phyloP scores from a whole-genome alignment of 2,329 filamentous ascomycete species.

The Pseudogymnoascus sp. region DNA sequence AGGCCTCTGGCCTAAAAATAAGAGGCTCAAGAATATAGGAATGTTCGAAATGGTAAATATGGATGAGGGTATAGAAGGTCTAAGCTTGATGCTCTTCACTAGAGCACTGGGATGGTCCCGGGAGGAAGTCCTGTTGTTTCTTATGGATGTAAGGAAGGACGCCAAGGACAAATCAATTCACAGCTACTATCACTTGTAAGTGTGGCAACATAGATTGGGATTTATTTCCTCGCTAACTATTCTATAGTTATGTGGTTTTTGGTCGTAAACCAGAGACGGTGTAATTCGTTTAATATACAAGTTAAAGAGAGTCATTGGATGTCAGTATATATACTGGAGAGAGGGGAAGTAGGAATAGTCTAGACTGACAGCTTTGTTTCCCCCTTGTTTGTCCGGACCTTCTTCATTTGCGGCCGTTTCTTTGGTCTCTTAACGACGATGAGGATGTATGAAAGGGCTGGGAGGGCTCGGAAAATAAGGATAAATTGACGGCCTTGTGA shows the following conservation, averaged over 20 bases:
- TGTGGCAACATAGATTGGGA: neutral
- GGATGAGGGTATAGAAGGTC: neutral
- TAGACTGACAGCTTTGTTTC: neutral
- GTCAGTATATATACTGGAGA: neutral
- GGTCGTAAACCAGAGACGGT: neutral
- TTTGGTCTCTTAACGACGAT: neutral
- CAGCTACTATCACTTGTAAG: neutral
- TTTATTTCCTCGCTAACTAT: neutral
- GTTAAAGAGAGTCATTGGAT: neutral
- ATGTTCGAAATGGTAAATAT: neutral
- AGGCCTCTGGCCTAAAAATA: slow-evolving; percentile 40
- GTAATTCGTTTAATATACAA: neutral
- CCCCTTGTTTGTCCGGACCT: neutral
- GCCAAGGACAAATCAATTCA: neutral
- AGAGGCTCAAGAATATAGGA: slow-evolving; percentile 37
- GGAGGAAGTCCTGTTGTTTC: neutral
- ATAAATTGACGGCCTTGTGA: neutral
- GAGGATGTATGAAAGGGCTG: neutral
- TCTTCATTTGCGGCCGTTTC: neutral
- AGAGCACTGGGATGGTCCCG: neutral
- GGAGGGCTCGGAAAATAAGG: neutral
- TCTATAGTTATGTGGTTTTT: neutral
- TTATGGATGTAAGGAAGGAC: neutral
- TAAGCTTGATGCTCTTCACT: neutral
- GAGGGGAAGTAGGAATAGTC: neutral